Percentiles rank a stretch among this genome's conserved stretches.
Evolutionary conservation across 2,329 filamentous ascomycete genomes (phyloP).

Genomic region (Macrophomina pseudophaseolina): DNA sequence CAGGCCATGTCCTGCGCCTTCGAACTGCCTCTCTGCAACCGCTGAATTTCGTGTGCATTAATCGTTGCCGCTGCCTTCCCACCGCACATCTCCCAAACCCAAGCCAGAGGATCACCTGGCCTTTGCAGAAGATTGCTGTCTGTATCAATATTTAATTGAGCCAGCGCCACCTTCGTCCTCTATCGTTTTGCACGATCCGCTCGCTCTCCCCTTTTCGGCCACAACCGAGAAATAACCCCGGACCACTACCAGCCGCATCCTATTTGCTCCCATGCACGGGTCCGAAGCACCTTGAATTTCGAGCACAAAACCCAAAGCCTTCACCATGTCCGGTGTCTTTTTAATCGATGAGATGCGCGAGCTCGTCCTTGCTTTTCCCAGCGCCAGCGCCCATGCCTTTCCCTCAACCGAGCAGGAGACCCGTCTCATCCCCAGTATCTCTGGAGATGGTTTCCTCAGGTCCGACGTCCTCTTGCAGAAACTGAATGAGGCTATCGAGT

Average conservation of each 20-base stretch:
- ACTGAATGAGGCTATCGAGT: conserved; percentile 32
- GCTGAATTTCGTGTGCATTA: not conserved
- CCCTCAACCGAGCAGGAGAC: conserved; percentile 17
- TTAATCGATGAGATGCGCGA: conserved; percentile 40
- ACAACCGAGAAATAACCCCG: conserved; percentile 6
- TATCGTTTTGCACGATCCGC: not conserved
- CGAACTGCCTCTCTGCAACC: not conserved
- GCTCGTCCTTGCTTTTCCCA: conserved; percentile 34
- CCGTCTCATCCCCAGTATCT: conserved; percentile 32
- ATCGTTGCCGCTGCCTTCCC: conserved; percentile 11
- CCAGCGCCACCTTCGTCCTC: not conserved
- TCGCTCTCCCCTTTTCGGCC: conserved; percentile 14
- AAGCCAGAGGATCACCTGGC: not conserved
- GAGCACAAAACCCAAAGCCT: not conserved
- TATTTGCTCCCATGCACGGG: not conserved
- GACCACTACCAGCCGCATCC: not conserved
- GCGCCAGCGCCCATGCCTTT: conserved; percentile 29
- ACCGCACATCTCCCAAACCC: not conserved
- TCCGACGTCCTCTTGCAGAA: conserved; percentile 31
- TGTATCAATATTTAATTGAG: not conserved
- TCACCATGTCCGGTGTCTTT: conserved; percentile 36
- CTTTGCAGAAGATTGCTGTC: conserved; percentile 1
- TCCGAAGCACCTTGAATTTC: not conserved
- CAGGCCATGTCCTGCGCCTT: not conserved
- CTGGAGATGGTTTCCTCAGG: conserved; percentile 38